Evolutionary conservation across 306 rosid genomes (phyloP).

Genomic region (Acmispon strigosus): DNA sequence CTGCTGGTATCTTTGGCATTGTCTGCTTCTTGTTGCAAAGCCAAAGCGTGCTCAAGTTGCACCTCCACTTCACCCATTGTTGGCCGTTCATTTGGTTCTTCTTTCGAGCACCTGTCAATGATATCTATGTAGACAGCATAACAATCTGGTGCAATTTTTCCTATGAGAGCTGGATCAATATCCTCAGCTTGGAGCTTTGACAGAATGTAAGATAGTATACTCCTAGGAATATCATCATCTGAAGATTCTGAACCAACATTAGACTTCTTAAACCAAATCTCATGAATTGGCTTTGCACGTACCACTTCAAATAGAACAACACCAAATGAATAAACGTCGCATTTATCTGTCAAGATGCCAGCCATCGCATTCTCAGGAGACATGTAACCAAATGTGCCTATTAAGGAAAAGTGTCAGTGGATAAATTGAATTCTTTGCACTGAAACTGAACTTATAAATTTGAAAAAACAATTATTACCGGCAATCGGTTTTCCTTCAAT

Average conservation of each 20-base stretch:
- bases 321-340: conserved; percentile 8
- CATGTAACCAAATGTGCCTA: not conserved
- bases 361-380: not conserved
- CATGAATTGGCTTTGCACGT: no score
- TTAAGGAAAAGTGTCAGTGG: no score
- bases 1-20: not conserved
- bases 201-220: no score
- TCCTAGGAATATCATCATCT: not conserved
- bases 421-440: not conserved
- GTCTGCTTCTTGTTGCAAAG: not conserved
- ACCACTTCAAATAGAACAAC: not conserved
- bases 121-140: not conserved
- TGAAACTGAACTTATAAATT: no score
- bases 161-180: not conserved
- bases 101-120: not conserved
- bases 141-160: not conserved
- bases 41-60: not conserved
- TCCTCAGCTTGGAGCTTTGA: not conserved
- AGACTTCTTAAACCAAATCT: not conserved
- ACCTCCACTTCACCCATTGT: not conserved
- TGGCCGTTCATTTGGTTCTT: not conserved
- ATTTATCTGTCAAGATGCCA: not conserved
- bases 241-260: no score
- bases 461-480: not conserved
- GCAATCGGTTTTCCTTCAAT: not conserved